Evolutionary conservation across 257 asterid genomes (phyloP).

Genomic region (Plantago elongata): DNA sequence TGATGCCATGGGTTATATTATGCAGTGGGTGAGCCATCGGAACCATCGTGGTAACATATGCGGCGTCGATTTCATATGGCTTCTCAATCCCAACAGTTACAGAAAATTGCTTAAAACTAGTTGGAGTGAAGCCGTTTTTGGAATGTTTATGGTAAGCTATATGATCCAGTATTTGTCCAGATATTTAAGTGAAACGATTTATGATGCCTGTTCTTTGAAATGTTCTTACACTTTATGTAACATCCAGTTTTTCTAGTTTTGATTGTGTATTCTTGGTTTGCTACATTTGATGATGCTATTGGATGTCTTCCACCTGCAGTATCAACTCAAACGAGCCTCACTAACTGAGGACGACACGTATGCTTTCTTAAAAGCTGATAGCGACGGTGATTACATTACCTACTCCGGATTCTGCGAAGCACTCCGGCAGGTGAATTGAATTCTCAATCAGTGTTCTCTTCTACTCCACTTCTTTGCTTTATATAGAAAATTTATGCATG

Average conservation of each 20-base stretch:
- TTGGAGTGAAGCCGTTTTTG: constrained; percentile 95
- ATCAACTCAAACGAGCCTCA: constrained; percentile 82
- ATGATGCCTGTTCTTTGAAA: constrained; percentile 3
- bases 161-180: background rate
- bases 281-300: background rate
- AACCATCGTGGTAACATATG: constrained; percentile 98
- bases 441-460: background rate
- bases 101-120: constrained; percentile 82
- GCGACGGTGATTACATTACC: constrained; percentile 70
- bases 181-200: background rate
- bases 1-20: constrained; percentile 17
- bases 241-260: background rate
- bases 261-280: background rate
- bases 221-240: background rate
- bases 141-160: constrained; percentile 83
- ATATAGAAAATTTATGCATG: no score
- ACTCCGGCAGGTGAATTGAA: constrained; percentile 55
- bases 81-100: constrained; percentile 85
- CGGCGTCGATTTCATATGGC: constrained; percentile 99
- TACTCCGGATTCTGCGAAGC: constrained; percentile 85
- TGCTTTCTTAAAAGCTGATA: constrained; percentile 79
- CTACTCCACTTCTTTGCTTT: background rate
- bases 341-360: constrained; percentile 80
- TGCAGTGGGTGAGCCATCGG: constrained; percentile 97
- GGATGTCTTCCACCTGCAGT: constrained; percentile 39